Percentiles rank a stretch among this genome's conserved stretches.
Evolutionary conservation across 139 green algal species (phyloP).

Genomic region (Volvox africanus): DNA sequence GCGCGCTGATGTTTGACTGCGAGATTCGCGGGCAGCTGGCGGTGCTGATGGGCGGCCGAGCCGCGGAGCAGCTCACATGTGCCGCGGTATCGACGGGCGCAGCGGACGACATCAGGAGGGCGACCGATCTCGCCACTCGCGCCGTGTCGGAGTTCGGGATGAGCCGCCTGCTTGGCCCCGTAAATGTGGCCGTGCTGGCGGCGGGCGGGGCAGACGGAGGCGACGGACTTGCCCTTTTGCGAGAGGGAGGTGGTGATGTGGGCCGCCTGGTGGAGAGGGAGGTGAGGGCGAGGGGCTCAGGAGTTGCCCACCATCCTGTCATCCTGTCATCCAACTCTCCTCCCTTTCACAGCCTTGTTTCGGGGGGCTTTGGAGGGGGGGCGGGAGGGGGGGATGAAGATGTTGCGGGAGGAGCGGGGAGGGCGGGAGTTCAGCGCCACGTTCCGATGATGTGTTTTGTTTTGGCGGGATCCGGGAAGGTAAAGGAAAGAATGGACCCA

Average conservation of each 20-base stretch:
- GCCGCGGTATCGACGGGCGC: constrained; percentile 69
- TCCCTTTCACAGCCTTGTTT: no score
- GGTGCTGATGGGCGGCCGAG: constrained; percentile 91
- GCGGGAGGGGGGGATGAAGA: background rate
- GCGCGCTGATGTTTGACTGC: constrained; percentile 89
- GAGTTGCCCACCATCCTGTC: no score
- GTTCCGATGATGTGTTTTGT: no score
- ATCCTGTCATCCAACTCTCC: no score
- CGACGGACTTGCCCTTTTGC: constrained; percentile 41
- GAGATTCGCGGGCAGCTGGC: constrained; percentile 91
- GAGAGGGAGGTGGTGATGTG: constrained; percentile 42
- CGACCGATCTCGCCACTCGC: constrained; percentile 88
- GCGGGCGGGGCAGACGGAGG: constrained; percentile 74
- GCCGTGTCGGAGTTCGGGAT: constrained; percentile 84
- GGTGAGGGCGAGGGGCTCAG: background rate
- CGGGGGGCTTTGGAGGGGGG: background rate
- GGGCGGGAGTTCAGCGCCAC: background rate
- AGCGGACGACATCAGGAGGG: constrained; percentile 90
- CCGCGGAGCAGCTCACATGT: constrained; percentile 88
- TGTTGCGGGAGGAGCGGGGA: background rate
- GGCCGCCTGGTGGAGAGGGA: constrained; percentile 59
- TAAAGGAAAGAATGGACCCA: background rate
- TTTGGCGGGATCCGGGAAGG: no score
- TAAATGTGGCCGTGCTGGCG: constrained; percentile 81
- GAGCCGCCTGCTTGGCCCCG: constrained; percentile 76